Conservation (phyloP, 2,329 filamentous ascomycete species). For the Clonostachys solani region DNA sequence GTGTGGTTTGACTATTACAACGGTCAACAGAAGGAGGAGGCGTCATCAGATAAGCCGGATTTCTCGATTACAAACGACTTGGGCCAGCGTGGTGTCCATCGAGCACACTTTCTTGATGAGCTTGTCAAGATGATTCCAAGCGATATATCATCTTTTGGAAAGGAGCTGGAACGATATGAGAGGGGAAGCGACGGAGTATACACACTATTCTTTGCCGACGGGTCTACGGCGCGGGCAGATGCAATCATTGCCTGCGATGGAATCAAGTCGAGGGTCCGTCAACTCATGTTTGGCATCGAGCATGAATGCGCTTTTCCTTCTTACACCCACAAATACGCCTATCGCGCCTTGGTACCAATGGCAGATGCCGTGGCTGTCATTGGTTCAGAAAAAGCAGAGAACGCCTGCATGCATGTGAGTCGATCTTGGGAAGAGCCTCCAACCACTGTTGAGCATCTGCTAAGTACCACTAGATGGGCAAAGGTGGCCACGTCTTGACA, state of each 20-base stretch:
- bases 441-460: no score
- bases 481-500: conserved; percentile 49
- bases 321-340: conserved; percentile 55
- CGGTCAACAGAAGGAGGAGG: conserved; percentile 8
- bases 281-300: conserved; percentile 7
- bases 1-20: conserved; percentile 8
- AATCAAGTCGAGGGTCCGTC: conserved; percentile 52
- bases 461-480: conserved; percentile 25
- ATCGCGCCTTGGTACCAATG: conserved; percentile 43
- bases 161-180: conserved; percentile 2
- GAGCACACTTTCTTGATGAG: conserved; percentile 9
- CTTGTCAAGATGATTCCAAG: conserved; percentile 5
- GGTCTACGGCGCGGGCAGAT: conserved; percentile 27
- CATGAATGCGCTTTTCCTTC: conserved; percentile 8
- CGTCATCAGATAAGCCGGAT: no score
- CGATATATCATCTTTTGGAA: conserved; percentile 3
- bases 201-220: conserved; percentile 17
- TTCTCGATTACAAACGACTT: conserved; percentile 1
- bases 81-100: conserved; percentile 13
- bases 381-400: conserved; percentile 25
- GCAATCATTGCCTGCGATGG: conserved; percentile 58
- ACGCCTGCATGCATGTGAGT: conserved; percentile 18
- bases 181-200: neutral
- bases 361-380: conserved; percentile 44
- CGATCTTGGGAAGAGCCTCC: no score